Conservation (phyloP, 257 asterid genomes). For the Galeopsis tetrahit region DNA sequence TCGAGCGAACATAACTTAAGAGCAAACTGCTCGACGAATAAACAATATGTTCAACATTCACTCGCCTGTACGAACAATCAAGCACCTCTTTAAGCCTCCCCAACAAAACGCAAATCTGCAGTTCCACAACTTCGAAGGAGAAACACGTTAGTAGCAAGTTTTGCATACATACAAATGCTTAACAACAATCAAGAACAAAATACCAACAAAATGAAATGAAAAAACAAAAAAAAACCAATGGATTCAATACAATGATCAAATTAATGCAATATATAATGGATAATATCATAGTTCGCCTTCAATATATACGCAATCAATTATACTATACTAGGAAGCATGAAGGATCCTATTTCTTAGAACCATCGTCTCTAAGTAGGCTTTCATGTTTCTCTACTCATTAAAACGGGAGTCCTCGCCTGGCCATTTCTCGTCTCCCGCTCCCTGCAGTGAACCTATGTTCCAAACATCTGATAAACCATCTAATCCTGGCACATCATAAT, state of each 20-base stretch:
- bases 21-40: not conserved
- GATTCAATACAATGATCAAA: constrained; percentile 14
- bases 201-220: not conserved
- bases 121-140: constrained; percentile 24
- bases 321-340: constrained; percentile 35
- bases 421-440: constrained; percentile 51
- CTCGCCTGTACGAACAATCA: constrained; percentile 17
- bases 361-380: constrained; percentile 39
- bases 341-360: constrained; percentile 41
- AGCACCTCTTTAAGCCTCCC: not conserved
- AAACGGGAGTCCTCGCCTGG: constrained; percentile 47
- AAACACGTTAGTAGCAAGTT: constrained; percentile 22
- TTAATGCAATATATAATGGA: constrained; percentile 14
- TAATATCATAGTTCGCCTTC: constrained; percentile 7
- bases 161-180: not conserved
- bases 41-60: not conserved
- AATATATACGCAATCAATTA: constrained; percentile 22
- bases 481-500: constrained; percentile 49
- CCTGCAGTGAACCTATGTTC: constrained; percentile 52
- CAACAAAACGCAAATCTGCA: constrained; percentile 16
- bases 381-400: constrained; percentile 34
- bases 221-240: not conserved
- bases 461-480: constrained; percentile 60
- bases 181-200: not conserved
- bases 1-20: not conserved